These are phyloP conservation scores for Lagenaria siceraria DNA, from an alignment of 306 rosid genomes.

Conservation along the genomic window DNA sequence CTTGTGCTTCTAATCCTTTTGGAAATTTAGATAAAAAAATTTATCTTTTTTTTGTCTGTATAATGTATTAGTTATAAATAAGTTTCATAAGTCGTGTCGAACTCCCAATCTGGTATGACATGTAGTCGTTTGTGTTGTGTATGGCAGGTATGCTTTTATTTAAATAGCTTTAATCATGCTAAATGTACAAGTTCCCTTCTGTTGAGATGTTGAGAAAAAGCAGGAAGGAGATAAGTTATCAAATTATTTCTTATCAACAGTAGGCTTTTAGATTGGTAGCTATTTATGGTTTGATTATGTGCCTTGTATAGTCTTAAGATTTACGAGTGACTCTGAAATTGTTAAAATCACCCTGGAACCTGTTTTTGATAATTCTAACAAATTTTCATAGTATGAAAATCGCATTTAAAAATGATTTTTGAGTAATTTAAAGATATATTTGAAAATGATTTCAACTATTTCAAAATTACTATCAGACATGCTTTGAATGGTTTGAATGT, in stretches of 20 bases:
- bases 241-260: neutral
- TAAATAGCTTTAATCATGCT: neutral
- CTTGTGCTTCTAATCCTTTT: neutral
- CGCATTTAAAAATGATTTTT: no score
- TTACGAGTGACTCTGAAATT: no score
- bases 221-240: neutral
- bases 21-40: neutral
- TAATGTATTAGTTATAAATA: neutral
- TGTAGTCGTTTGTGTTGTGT: neutral
- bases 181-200: neutral
- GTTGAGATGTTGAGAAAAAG: neutral
- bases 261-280: no score
- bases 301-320: no score
- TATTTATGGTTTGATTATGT: no score
- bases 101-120: neutral
- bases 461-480: no score
- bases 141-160: neutral
- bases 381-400: no score
- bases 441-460: no score
- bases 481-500: no score
- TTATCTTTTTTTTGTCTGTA: neutral
- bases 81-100: neutral
- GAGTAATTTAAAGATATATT: no score
- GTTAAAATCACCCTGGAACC: no score
- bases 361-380: no score